These are phyloP conservation scores for Kwoniella heveanensis DNA, from an alignment of 768 basidiomycete species.

Conservation along the genomic window DNA sequence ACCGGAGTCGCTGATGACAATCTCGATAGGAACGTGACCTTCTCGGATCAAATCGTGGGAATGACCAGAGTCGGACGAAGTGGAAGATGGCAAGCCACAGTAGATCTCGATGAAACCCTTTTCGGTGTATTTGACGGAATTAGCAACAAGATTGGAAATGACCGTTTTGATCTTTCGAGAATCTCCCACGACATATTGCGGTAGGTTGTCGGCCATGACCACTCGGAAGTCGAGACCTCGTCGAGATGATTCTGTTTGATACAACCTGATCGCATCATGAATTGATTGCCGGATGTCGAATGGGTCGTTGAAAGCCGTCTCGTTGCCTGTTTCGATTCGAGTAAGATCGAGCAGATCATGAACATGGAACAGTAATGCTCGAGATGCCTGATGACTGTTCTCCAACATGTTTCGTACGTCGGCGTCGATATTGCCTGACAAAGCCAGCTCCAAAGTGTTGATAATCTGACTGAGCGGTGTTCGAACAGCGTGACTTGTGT, in stretches of 20 bases:
- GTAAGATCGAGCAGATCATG: constrained; percentile 82
- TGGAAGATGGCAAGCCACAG: constrained; percentile 57
- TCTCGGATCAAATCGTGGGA: constrained; percentile 11
- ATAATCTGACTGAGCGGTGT: constrained; percentile 67
- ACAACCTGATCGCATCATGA: constrained; percentile 66
- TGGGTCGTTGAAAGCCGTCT: constrained; percentile 74
- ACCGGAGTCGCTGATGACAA: constrained; percentile 71
- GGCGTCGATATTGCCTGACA: constrained; percentile 70
- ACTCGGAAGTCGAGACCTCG: constrained; percentile 66
- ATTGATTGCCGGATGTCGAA: constrained; percentile 69
- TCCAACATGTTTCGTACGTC: constrained; percentile 75
- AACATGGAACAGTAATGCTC: constrained; percentile 75
- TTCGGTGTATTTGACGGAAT: constrained; percentile 76
- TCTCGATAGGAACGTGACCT: constrained; percentile 62
- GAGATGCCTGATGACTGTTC: constrained; percentile 74
- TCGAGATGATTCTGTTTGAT: constrained; percentile 68
- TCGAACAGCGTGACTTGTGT: constrained; percentile 79
- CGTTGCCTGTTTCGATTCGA: constrained; percentile 71
- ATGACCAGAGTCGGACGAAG: background rate
- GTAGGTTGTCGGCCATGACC: constrained; percentile 63
- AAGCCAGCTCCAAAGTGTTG: constrained; percentile 79
- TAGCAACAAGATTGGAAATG: constrained; percentile 75
- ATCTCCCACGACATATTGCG: constrained; percentile 68
- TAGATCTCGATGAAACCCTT: constrained; percentile 66
- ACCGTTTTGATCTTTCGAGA: constrained; percentile 72